Percentiles rank a stretch among this genome's conserved stretches.
phyloP scores from a whole-genome alignment of 78 protist genomes.

The Dictyostelium purpureum region DNA sequence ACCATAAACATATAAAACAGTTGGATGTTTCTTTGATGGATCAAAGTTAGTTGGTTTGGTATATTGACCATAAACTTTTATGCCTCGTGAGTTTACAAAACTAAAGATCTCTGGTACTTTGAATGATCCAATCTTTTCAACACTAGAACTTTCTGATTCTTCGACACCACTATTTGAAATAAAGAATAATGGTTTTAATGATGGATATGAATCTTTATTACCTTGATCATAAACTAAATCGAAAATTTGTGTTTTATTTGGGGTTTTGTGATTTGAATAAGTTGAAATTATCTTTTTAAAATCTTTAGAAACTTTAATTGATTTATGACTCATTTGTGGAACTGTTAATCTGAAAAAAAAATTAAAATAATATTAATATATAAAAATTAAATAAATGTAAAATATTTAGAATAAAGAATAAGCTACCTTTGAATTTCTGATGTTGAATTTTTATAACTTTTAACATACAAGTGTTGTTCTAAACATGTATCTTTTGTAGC shows the following conservation, averaged over 20 bases:
- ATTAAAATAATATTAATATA: no score
- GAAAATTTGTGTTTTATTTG: neutral
- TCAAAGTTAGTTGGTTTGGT: neutral
- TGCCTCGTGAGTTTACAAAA: constrained; percentile 37
- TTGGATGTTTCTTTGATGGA: constrained; percentile 26
- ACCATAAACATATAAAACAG: constrained; percentile 68
- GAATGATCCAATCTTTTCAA: neutral
- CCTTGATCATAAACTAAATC: neutral
- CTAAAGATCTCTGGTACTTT: constrained; percentile 16
- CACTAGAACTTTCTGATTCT: no score
- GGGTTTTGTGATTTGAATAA: neutral
- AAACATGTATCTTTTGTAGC: constrained; percentile 29
- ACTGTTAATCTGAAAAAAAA: constrained; percentile 37
- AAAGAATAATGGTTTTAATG: neutral
- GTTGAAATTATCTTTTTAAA: constrained; percentile 22
- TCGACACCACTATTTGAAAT: neutral
- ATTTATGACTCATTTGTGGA: neutral
- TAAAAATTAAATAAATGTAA: no score
- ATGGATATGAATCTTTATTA: neutral
- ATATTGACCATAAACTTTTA: constrained; percentile 30
- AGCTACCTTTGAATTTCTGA: neutral
- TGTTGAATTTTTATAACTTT: neutral
- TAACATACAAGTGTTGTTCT: constrained; percentile 68
- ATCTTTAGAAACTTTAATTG: constrained; percentile 2
- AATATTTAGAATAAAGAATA: no score